phyloP scores from a whole-genome alignment of 2,329 filamentous ascomycete species.

The Trichoderma sp. region DNA sequence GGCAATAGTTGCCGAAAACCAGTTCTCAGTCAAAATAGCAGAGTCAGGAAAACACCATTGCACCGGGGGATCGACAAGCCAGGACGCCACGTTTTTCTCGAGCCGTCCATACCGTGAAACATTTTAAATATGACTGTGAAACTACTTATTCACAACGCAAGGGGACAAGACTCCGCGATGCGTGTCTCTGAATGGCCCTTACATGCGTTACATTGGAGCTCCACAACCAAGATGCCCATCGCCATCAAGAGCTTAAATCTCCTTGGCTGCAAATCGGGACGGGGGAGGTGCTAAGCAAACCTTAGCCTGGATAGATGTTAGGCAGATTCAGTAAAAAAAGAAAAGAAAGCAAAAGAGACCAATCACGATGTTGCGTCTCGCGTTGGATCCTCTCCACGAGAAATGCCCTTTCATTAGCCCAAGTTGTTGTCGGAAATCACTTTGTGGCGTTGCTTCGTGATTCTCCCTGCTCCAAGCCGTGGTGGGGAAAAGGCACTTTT shows the following conservation, averaged over 20 bases:
- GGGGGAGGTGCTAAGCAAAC: neutral
- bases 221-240: neutral
- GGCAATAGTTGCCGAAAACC: neutral
- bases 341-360: neutral
- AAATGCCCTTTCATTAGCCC: neutral
- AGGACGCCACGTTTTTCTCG: neutral
- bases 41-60: neutral
- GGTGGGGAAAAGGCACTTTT: neutral
- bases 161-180: neutral
- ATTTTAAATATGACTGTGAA: neutral
- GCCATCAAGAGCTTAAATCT: neutral
- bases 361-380: neutral
- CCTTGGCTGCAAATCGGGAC: neutral
- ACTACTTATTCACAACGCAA: neutral
- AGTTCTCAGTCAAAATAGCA: neutral
- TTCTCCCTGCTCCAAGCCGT: conserved; percentile 3
- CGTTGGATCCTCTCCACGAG: neutral
- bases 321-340: neutral
- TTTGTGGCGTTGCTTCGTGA: neutral
- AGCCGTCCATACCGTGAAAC: neutral
- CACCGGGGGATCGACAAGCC: neutral
- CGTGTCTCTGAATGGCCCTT: neutral
- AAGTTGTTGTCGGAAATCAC: neutral
- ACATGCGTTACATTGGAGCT: neutral
- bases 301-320: neutral